Percentiles rank a stretch among this genome's conserved stretches.
These are phyloP conservation scores for Rubus idaeus DNA, from an alignment of 306 rosid genomes.

Conservation along the genomic window DNA sequence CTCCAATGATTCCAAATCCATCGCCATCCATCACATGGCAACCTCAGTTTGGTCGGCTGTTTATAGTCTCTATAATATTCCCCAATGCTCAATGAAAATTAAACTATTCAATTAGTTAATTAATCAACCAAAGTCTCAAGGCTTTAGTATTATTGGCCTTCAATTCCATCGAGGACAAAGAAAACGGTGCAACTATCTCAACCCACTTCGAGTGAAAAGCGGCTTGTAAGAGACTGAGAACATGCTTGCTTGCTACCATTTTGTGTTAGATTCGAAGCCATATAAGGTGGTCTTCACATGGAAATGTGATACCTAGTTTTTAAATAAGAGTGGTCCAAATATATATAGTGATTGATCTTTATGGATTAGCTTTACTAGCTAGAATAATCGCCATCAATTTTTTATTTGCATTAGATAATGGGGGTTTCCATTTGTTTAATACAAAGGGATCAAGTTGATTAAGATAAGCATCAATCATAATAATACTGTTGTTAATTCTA, in stretches of 20 bases:
- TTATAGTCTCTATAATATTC: conserved; percentile 43
- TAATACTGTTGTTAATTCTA: conserved; percentile 5
- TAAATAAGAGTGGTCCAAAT: conserved; percentile 50
- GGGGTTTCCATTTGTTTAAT: conserved; percentile 48
- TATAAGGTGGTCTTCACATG: conserved; percentile 77
- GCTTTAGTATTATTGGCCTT: conserved; percentile 50
- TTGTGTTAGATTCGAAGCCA: conserved; percentile 68
- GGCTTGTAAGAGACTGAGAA: conserved; percentile 61
- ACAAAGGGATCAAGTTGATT: conserved; percentile 31
- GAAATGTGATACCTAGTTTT: conserved; percentile 19
- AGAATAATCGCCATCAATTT: not conserved
- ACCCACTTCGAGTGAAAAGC: conserved; percentile 69
- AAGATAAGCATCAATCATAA: conserved; percentile 45
- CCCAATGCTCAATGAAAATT: conserved; percentile 41
- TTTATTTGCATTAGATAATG: conserved; percentile 54
- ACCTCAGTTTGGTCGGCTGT: conserved; percentile 69
- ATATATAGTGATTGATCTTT: conserved; percentile 21
- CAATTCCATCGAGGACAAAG: conserved; percentile 57
- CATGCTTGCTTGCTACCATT: conserved; percentile 46
- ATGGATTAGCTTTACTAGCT: conserved; percentile 8
- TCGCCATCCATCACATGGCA: conserved; percentile 75
- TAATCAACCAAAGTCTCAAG: conserved; percentile 28
- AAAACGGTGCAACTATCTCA: conserved; percentile 60
- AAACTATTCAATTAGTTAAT: conserved; percentile 29
- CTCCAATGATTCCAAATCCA: conserved; percentile 68